Percentiles rank a stretch among this genome's conserved stretches.
Conservation (phyloP, 1,139 yeast species). For the Yamadazyma aaseri region DNA sequence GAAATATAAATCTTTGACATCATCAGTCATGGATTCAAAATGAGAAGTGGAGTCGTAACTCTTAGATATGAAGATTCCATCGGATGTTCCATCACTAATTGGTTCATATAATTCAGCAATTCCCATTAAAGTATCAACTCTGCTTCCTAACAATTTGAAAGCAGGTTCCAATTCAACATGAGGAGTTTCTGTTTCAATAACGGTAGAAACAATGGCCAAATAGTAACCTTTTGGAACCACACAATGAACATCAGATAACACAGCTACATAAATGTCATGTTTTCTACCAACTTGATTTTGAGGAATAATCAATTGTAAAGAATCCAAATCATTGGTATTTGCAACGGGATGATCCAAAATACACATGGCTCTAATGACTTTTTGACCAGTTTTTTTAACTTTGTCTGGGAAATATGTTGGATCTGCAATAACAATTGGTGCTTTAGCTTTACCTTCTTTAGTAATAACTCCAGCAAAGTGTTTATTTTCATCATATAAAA, state of each 20-base stretch:
- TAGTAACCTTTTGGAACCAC: slow-evolving; percentile 89
- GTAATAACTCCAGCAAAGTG: slow-evolving; percentile 85
- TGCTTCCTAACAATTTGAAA: slow-evolving; percentile 79
- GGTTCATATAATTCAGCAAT: slow-evolving; percentile 93
- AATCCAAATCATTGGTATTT: slow-evolving; percentile 78
- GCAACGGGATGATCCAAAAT: slow-evolving; percentile 88
- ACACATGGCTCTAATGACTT: slow-evolving; percentile 93
- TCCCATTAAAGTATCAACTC: slow-evolving; percentile 90
- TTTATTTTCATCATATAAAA: slow-evolving; percentile 62
- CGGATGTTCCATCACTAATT: slow-evolving; percentile 72
- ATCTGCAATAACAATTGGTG: slow-evolving; percentile 94
- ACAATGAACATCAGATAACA: slow-evolving; percentile 84
- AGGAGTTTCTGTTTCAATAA: slow-evolving; percentile 91
- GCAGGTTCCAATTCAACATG: slow-evolving; percentile 94
- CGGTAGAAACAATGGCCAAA: slow-evolving; percentile 90
- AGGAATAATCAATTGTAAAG: slow-evolving; percentile 91
- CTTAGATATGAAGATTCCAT: slow-evolving; percentile 78
- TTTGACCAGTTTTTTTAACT: slow-evolving; percentile 81
- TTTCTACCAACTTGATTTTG: slow-evolving; percentile 94
- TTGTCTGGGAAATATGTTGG: slow-evolving; percentile 96
- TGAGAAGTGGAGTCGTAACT: slow-evolving; percentile 95
- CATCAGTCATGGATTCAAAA: slow-evolving; percentile 95
- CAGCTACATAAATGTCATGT: slow-evolving; percentile 92
- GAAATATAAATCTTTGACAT: slow-evolving; percentile 88
- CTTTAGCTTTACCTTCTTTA: slow-evolving; percentile 87